These are phyloP conservation scores for Corrigiola litoralis DNA, from an alignment of 179 eudicot genomes.

Conservation along the genomic window DNA sequence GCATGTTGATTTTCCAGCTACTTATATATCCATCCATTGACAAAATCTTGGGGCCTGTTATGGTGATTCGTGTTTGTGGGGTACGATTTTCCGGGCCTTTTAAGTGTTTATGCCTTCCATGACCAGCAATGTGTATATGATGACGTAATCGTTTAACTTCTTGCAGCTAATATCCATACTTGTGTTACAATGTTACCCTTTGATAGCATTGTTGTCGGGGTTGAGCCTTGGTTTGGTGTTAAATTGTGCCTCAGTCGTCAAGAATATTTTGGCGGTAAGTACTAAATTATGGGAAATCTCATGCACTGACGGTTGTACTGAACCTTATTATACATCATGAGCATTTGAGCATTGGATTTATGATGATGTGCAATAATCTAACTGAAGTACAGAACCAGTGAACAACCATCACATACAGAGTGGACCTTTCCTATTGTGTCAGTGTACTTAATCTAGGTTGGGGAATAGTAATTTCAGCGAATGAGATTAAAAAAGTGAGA, in stretches of 20 bases:
- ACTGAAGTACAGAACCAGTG: no score
- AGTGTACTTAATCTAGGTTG: no score
- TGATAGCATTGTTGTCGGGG: conserved; percentile 33
- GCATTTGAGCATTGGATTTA: no score
- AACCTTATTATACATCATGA: no score
- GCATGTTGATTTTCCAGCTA: conserved; percentile 63
- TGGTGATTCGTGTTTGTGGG: conserved; percentile 52
- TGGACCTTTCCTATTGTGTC: no score
- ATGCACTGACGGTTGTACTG: no score
- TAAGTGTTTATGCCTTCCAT: not conserved
- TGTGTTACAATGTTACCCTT: conserved; percentile 34
- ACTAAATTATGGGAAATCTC: no score
- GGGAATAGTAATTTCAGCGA: no score
- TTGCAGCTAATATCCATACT: conserved; percentile 35
- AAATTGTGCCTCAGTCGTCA: conserved; percentile 25
- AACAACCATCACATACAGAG: no score
- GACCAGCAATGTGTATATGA: not conserved
- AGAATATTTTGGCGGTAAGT: conserved; percentile 31
- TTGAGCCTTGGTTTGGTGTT: conserved; percentile 24
- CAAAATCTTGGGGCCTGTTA: conserved; percentile 52
- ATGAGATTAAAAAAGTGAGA: no score
- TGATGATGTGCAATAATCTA: no score
- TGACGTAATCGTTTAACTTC: not conserved
- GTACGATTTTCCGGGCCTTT: conserved; percentile 37
- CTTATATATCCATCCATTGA: conserved; percentile 48